Evolutionary conservation across 768 basidiomycete genomes (phyloP).

Genomic region (Pleurotus giganteus): DNA sequence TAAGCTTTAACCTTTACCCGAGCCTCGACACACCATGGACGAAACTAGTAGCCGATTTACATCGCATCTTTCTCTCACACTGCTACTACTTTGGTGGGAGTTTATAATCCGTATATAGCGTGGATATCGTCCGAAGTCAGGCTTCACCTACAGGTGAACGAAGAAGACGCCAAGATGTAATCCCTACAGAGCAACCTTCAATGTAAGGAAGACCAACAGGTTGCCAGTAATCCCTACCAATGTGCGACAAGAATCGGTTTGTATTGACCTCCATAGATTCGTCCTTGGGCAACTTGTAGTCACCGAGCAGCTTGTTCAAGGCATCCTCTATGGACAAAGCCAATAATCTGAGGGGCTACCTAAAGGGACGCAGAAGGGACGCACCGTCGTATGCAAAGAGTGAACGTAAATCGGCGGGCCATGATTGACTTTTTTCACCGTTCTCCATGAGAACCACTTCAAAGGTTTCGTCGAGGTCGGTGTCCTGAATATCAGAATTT

Average conservation of each 20-base stretch:
- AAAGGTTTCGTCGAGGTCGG: slow-evolving; percentile 43
- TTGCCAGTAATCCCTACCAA: slow-evolving; percentile 35
- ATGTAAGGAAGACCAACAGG: not conserved
- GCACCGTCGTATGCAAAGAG: slow-evolving; percentile 54
- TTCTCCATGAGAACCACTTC: slow-evolving; percentile 44
- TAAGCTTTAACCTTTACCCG: too few species aligned
- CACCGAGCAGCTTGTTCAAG: slow-evolving; percentile 39
- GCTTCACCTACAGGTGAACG: slow-evolving; percentile 11
- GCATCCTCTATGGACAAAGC: slow-evolving; percentile 32
- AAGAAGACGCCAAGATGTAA: slow-evolving; percentile 3
- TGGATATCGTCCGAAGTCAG: not conserved
- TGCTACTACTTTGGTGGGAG: too few species aligned
- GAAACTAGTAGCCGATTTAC: too few species aligned
- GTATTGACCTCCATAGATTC: slow-evolving; percentile 43
- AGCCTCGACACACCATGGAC: too few species aligned
- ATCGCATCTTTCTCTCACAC: too few species aligned
- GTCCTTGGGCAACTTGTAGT: slow-evolving; percentile 47
- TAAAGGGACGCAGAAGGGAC: slow-evolving; percentile 15
- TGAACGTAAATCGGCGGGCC: slow-evolving; percentile 47
- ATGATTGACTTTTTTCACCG: slow-evolving; percentile 44
- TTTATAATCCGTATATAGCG: too few species aligned
- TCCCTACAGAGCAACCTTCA: not conserved
- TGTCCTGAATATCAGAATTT: slow-evolving; percentile 36
- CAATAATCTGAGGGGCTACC: not conserved
- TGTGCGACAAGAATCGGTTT: slow-evolving; percentile 55